These are phyloP conservation scores for Phytopythium kandeliae DNA, from an alignment of 352 stramenopile species.

Conservation along the genomic window DNA sequence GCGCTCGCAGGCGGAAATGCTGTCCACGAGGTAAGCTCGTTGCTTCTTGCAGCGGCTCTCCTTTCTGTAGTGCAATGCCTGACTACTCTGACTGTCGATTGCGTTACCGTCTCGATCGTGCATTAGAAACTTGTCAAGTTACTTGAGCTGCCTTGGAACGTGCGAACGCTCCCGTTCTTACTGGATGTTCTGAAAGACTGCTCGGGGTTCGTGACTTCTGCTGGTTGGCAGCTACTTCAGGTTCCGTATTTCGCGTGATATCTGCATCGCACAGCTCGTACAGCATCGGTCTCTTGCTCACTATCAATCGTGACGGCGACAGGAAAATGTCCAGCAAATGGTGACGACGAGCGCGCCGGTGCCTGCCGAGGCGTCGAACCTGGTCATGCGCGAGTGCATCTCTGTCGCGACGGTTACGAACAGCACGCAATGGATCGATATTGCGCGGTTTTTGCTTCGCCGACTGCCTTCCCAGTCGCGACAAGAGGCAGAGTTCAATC, in stretches of 20 bases:
- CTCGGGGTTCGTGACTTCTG: constrained; percentile 26
- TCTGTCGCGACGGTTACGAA: constrained; percentile 37
- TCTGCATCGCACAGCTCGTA: background rate
- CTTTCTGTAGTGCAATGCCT: background rate
- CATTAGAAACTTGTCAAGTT: constrained; percentile 48
- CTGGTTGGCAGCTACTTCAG: constrained; percentile 50
- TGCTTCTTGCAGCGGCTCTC: background rate
- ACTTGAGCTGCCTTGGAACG: constrained; percentile 62
- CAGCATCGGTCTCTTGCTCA: background rate
- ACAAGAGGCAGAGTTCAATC: constrained; percentile 70
- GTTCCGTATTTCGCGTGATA: constrained; percentile 12
- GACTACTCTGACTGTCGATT: background rate
- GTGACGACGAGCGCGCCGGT: constrained; percentile 26
- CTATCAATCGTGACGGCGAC: background rate
- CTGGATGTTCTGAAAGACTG: constrained; percentile 57
- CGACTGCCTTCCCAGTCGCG: constrained; percentile 45
- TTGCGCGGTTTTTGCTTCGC: constrained; percentile 42
- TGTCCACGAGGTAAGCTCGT: constrained; percentile 21
- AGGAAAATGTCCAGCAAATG: constrained; percentile 48
- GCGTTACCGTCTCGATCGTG: background rate
- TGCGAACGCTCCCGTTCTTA: constrained; percentile 41
- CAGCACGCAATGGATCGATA: constrained; percentile 40
- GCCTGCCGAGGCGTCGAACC: constrained; percentile 48
- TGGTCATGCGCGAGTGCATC: constrained; percentile 58
- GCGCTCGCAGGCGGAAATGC: background rate